These are phyloP conservation scores for Neurospora terricola DNA, from an alignment of 495 filamentous ascomycete species.

Conservation along the genomic window DNA sequence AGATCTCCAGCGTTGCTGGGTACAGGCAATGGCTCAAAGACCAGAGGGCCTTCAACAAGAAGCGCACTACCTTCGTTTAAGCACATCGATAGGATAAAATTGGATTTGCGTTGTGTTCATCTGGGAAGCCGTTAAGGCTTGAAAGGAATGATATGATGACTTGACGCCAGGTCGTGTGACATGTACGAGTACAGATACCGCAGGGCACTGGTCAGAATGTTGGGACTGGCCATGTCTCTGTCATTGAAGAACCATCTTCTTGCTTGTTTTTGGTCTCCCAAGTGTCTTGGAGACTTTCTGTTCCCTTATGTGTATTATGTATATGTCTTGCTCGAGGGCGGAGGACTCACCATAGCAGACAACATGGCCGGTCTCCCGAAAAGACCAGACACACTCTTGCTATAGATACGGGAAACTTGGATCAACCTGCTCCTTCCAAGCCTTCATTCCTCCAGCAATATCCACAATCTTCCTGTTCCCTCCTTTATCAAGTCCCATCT, in stretches of 20 bases:
- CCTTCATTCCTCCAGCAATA: conserved; percentile 67
- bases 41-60: conserved; percentile 92
- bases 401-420: conserved; percentile 51
- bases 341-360: neutral
- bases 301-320: neutral
- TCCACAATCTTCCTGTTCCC: conserved; percentile 60
- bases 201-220: neutral
- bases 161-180: neutral
- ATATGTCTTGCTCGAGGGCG: neutral
- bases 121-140: neutral
- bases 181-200: neutral
- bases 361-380: neutral
- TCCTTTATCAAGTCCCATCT: conserved; percentile 47
- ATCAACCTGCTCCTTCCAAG: conserved; percentile 79
- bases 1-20: conserved; percentile 83
- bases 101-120: neutral
- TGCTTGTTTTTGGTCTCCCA: neutral
- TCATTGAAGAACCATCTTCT: neutral
- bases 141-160: neutral
- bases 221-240: neutral
- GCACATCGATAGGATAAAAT: neutral
- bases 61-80: conserved; percentile 55
- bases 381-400: conserved; percentile 31
- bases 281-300: neutral
- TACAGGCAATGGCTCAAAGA: conserved; percentile 96